Percentiles rank a stretch among this genome's conserved stretches.
Evolutionary conservation across 2,329 filamentous ascomycete genomes (phyloP).

Genomic region (Aspergillus tamarii): DNA sequence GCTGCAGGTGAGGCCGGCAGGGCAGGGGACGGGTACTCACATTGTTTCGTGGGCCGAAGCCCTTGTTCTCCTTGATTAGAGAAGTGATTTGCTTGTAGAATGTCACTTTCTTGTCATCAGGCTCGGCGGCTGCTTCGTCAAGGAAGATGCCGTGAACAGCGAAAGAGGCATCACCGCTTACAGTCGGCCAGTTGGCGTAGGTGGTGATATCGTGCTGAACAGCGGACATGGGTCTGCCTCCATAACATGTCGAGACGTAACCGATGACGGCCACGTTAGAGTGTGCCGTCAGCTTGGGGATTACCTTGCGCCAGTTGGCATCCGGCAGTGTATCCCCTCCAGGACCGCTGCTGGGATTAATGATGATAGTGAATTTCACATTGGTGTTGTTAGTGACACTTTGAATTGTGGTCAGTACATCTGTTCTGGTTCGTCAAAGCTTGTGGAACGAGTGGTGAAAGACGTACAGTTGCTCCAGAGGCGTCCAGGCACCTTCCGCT

Average conservation of each 20-base stretch:
- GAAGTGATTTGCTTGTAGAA: constrained; percentile 10
- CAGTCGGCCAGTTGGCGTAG: constrained; percentile 15
- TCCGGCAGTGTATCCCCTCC: constrained; percentile 12
- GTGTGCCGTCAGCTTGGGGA: constrained; percentile 9
- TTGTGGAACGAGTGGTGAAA: neutral
- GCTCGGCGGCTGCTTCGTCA: constrained; percentile 14
- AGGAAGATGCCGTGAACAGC: constrained; percentile 18
- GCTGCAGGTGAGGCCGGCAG: neutral
- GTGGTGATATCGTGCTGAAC: constrained; percentile 15
- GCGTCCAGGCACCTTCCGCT: constrained; percentile 17
- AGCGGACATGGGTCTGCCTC: constrained; percentile 2
- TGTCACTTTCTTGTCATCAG: neutral
- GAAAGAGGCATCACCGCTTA: constrained; percentile 11
- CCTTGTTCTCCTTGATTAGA: constrained; percentile 4
- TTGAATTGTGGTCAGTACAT: neutral
- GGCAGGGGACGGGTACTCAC: neutral
- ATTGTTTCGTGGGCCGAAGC: constrained; percentile 13
- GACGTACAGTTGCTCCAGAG: constrained; percentile 18
- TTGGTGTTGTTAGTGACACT: constrained; percentile 17
- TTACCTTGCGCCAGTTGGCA: constrained; percentile 10
- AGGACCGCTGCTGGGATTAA: constrained; percentile 25
- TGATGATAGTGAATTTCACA: constrained; percentile 25
- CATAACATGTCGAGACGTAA: constrained; percentile 12
- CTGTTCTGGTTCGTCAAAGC: no score
- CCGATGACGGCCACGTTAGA: constrained; percentile 14